Evolutionary conservation across 2,329 filamentous ascomycete genomes (phyloP).

Genomic region (Botrytis medusae): DNA sequence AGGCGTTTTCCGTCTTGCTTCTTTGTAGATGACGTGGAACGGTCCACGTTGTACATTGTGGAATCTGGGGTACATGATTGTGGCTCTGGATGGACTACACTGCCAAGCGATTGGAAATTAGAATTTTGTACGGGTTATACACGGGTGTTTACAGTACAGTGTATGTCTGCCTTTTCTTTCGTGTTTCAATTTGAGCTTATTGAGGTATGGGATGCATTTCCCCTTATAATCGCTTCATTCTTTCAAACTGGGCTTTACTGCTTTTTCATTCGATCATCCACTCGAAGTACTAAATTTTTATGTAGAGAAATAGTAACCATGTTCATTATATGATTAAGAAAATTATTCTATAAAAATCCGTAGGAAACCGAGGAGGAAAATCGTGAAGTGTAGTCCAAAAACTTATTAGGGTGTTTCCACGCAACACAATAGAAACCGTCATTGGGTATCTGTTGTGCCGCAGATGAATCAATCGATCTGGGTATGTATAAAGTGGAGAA

Average conservation of each 20-base stretch:
- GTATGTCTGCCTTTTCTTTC: background rate
- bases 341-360: background rate
- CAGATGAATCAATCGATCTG: background rate
- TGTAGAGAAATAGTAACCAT: background rate
- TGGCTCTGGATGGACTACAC: background rate
- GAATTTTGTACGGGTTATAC: too few relatives aligned
- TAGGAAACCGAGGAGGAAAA: background rate
- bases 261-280: background rate
- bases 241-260: background rate
- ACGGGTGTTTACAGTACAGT: background rate
- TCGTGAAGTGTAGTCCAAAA: background rate
- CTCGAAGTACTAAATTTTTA: too few relatives aligned
- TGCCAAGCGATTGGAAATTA: background rate
- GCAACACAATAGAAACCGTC: background rate
- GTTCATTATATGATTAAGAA: background rate
- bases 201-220: too few relatives aligned
- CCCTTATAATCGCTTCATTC: background rate
- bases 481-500: background rate
- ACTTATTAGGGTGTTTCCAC: background rate
- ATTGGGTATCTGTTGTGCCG: background rate
- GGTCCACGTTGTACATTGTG: background rate
- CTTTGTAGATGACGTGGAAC: background rate
- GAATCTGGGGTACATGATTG: background rate
- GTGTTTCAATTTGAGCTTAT: fast-evolving
- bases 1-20: background rate